Percentiles rank a stretch among this genome's conserved stretches.
phyloP scores from a whole-genome alignment of 1,284 basidiomycete species.

The Tylopilus sp. region DNA sequence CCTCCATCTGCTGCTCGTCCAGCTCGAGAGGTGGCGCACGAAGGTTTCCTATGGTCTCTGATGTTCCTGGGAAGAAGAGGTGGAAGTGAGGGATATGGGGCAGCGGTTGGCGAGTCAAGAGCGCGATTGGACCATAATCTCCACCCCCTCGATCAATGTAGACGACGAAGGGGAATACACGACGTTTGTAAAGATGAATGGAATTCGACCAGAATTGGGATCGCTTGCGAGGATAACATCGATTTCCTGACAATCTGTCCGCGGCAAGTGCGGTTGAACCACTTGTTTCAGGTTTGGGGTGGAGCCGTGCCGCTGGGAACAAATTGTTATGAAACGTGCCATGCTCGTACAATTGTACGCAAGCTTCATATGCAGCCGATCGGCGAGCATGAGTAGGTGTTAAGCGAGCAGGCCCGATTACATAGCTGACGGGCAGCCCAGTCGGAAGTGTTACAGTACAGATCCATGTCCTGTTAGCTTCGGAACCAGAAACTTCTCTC shows the following conservation, averaged over 20 bases:
- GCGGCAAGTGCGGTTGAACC: conserved; percentile 19
- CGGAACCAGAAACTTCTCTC: conserved; percentile 9
- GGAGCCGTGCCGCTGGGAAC: conserved; percentile 39
- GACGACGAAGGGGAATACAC: conserved; percentile 57
- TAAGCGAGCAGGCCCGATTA: conserved; percentile 43
- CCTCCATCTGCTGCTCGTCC: conserved; percentile 43
- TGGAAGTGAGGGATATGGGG: conserved; percentile 53
- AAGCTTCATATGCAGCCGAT: conserved; percentile 54
- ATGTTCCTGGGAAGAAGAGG: conserved; percentile 53
- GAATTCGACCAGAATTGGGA: conserved; percentile 63
- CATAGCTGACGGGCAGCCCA: conserved; percentile 37
- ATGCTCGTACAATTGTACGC: conserved; percentile 45
- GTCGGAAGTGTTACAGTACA: conserved; percentile 51
- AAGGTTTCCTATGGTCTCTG: conserved; percentile 41
- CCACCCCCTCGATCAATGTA: conserved; percentile 34
- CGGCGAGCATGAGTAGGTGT: conserved; percentile 54
- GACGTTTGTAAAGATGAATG: conserved; percentile 26
- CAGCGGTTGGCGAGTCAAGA: conserved; percentile 64
- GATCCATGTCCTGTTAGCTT: conserved; percentile 29
- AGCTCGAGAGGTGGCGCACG: conserved; percentile 49
- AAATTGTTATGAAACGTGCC: conserved; percentile 51
- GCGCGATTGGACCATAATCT: conserved; percentile 51
- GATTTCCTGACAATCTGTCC: conserved; percentile 40
- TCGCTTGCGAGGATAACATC: conserved; percentile 50
- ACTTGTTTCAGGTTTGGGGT: conserved; percentile 4